Base-by-base conservation (phyloP, 2,329 filamentous ascomycete genomes). In the Ophiostoma pallidulum region DNA sequence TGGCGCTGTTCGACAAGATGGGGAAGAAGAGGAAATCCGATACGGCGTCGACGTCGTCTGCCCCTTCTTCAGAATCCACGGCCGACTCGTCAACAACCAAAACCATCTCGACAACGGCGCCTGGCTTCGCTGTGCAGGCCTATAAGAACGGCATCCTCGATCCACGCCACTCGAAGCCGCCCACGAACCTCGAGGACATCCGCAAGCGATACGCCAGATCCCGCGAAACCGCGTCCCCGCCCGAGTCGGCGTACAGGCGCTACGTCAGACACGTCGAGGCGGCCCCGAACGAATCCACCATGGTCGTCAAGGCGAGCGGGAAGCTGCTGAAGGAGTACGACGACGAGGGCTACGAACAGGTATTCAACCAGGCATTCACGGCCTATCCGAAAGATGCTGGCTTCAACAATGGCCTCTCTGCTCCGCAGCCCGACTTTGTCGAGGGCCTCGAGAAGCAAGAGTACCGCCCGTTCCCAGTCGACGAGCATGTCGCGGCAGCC, bases 341-440 rank as follows among this genome's bases (percentile, higher is more conserved):
- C 29, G 44, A 42, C 19, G 39, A 45, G 19, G 33, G 45, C 8
- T 55, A 55, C 39, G 4, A n/a, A 4, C 32, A 13, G 35, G 22
- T 13, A 2, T 51, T 54, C 29, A 49, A 48, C 45, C 49, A 45
- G 33, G 47, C 52, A 29, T 57, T 60, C 28, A 58, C 50, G 16
- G 46, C 16, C 47, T 58, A 58, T 31, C 56, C 58, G 16, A 58
- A 53, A 18, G 43, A 58, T 38, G 52, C 60, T 29, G 55, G 56
- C 13, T 59, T 60, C 48, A 60, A 62, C 41, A 51, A 58, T 39
- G 48, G 48, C 20, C 49, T 61, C 8, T 57, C 60, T 16, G 54
- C 56, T 39, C 49, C 58, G 45, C 58, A 60, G 48, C 59, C 60
- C 47, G 58, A 59, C 49, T 58, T 58, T 46, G 48, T 61, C 38